phyloP scores from a whole-genome alignment of 371 early-diverging fungal genomes.

The Ordospora colligata region DNA sequence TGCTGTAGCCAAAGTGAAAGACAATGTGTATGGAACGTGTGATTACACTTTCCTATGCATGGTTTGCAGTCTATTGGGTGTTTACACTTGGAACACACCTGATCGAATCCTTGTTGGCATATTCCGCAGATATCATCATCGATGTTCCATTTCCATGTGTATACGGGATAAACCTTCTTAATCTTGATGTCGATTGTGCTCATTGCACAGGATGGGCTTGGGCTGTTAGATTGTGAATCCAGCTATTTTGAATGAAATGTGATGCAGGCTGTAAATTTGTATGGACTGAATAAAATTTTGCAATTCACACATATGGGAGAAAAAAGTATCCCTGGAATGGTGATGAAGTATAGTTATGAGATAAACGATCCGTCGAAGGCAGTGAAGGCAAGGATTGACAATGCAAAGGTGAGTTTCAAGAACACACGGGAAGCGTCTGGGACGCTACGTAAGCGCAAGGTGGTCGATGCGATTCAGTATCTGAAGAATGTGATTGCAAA shows the following conservation, averaged over 20 bases:
- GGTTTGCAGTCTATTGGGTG: constrained; percentile 62
- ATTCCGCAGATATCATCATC: constrained; percentile 60
- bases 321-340: constrained; percentile 31
- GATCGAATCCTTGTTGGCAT: constrained; percentile 61
- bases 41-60: constrained; percentile 56
- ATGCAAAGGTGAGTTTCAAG: constrained; percentile 65
- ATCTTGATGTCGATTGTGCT: constrained; percentile 39
- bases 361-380: constrained; percentile 49
- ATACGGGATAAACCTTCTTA: constrained; percentile 48
- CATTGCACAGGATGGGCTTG: background rate
- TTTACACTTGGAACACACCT: constrained; percentile 58
- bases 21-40: constrained; percentile 61
- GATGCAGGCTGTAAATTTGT: too few relatives aligned
- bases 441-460: constrained; percentile 81
- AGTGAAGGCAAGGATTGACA: constrained; percentile 52
- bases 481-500: constrained; percentile 83
- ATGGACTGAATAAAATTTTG: constrained; percentile 19
- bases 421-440: constrained; percentile 93
- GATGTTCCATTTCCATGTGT: constrained; percentile 59
- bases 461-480: constrained; percentile 81
- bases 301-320: background rate
- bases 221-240: background rate
- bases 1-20: constrained; percentile 53
- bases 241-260: background rate
- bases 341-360: constrained; percentile 34